Evolutionary conservation across 306 rosid species (phyloP), one percentile per base, ranked within the genome.

Genomic region (Ammopiptanthus mongolicus): DNA sequence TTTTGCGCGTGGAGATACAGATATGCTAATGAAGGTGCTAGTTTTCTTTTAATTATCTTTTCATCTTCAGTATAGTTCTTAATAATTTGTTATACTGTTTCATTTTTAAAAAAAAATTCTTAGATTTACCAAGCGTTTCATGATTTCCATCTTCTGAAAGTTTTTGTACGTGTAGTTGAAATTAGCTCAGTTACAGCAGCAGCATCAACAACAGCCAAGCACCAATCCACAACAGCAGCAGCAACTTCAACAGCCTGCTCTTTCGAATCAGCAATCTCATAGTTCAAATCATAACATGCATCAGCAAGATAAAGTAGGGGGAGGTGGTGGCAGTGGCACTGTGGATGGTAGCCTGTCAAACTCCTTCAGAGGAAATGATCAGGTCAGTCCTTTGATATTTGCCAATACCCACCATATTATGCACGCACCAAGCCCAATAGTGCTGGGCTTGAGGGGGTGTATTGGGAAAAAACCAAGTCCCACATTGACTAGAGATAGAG

Each of bases 361-460:
- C 79, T 90, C 98, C 51, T 96, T 90, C 65, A 91, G 99, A 64
- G 99, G 97, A 86, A 96, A 89, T 84, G 99, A 96, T 41, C 99
- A 96, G 97, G 99, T 96, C 86, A 59, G 90, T 81, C 85, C 81
- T 75, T 73, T 70, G 29, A 57, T 73, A 52, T 68, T 62, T 65
- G 70, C 55, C 33, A 22, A 47, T 67, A 41, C 17, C n/a, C n/a
- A n/a, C n/a, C n/a, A n/a, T n/a, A n/a, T n/a, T n/a, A n/a, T n/a
- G n/a, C n/a, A n/a, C n/a, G n/a, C n/a, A n/a, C n/a, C n/a, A n/a
- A n/a, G n/a, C n/a, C n/a, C n/a, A n/a, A n/a, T n/a, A n/a, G n/a
- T n/a, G n/a, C n/a, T n/a, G n/a, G n/a, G n/a, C n/a, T n/a, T n/a
- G n/a, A n/a, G n/a, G n/a, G n/a, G n/a, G n/a, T n/a, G n/a, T n/a